Evolutionary conservation across 2,329 filamentous ascomycete genomes (phyloP).

Genomic region (Albifimbria verrucaria): DNA sequence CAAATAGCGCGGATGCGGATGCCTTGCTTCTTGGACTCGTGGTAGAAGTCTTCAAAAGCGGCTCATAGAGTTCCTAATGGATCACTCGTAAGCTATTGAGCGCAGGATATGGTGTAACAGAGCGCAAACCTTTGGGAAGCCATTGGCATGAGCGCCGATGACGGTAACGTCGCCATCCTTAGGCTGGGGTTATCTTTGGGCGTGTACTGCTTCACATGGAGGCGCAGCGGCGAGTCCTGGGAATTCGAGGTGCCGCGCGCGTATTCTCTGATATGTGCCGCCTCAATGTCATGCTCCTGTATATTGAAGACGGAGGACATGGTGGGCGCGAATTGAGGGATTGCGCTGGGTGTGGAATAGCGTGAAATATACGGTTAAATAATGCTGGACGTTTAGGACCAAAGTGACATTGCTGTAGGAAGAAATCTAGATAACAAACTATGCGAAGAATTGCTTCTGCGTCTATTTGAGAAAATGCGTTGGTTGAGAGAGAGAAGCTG

Average conservation of each 20-base stretch:
- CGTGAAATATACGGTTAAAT: too few species aligned
- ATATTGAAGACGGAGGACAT: constrained; percentile 51
- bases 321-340: constrained; percentile 2
- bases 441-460: too few species aligned
- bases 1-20: constrained; percentile 78
- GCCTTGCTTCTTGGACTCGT: constrained; percentile 51
- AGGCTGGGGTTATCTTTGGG: constrained; percentile 67
- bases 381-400: too few species aligned
- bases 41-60: constrained; percentile 80
- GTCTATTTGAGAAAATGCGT: too few species aligned
- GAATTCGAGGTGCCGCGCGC: constrained; percentile 66
- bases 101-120: constrained; percentile 4
- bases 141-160: constrained; percentile 85
- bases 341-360: too few species aligned
- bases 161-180: constrained; percentile 78
- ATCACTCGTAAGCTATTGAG: not conserved
- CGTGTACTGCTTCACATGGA: constrained; percentile 86
- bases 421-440: too few species aligned
- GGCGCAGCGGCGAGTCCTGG: constrained; percentile 70
- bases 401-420: too few species aligned
- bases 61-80: constrained; percentile 80
- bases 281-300: constrained; percentile 69
- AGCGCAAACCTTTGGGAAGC: constrained; percentile 73
- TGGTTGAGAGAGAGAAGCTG: not conserved
- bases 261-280: constrained; percentile 80